These are phyloP conservation scores for Metschnikowia rubicola DNA, from an alignment of 805 yeast genomes.

Conservation along the genomic window DNA sequence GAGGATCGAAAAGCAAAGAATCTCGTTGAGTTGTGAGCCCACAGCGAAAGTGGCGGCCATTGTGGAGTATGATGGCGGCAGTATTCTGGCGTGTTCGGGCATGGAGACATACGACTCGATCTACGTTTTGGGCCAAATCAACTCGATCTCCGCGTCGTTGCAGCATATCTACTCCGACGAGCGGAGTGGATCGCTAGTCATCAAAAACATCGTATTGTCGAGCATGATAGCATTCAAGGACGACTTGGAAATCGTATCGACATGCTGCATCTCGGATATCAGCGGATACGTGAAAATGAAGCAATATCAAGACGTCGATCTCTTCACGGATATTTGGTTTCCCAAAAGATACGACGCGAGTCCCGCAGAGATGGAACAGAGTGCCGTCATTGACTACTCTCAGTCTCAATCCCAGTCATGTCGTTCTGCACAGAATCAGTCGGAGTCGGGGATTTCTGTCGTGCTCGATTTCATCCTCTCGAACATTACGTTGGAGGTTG, in stretches of 20 bases:
- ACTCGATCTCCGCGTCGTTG: constrained; percentile 63
- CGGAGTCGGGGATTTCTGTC: constrained; percentile 64
- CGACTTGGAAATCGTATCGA: constrained; percentile 41
- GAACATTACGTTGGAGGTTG: constrained; percentile 55
- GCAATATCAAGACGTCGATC: constrained; percentile 80
- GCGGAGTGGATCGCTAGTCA: constrained; percentile 65
- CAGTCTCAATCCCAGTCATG: constrained; percentile 7
- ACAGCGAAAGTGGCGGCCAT: constrained; percentile 89
- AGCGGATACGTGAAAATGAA: constrained; percentile 68
- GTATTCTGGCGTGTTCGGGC: constrained; percentile 53
- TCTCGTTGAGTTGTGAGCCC: constrained; percentile 87
- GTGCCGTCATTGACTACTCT: not conserved
- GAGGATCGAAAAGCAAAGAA: constrained; percentile 65
- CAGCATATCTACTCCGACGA: constrained; percentile 92
- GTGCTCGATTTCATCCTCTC: constrained; percentile 54
- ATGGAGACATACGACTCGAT: constrained; percentile 8
- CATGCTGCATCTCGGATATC: constrained; percentile 53
- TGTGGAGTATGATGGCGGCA: constrained; percentile 68
- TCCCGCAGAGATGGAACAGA: not conserved
- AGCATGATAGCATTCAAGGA: constrained; percentile 46
- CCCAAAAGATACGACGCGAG: constrained; percentile 31
- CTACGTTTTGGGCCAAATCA: constrained; percentile 36
- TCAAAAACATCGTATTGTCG: constrained; percentile 45
- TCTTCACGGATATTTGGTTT: constrained; percentile 81
- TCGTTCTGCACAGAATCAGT: not conserved